Base-by-base conservation (phyloP, 305 asterid genomes). In the Solanum chacoense region DNA sequence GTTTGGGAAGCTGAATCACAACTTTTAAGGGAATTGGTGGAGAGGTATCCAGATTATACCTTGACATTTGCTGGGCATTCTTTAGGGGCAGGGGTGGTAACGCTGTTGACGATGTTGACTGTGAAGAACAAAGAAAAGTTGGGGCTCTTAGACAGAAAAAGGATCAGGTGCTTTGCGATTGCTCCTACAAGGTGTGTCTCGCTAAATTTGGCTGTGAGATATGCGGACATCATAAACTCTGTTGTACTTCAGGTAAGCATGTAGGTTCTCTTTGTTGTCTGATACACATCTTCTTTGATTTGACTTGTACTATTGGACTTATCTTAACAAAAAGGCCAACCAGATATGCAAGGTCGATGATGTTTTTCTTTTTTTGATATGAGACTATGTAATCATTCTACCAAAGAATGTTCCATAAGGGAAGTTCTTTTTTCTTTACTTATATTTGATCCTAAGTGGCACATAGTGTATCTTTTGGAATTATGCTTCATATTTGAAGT, bases 161-260 rank as follows among this genome's bases (percentile, higher is more conserved):
- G 97, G 94, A 94, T 98, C 86, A 93, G 97, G 90, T 95, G 99
- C 92, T 98, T 91, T 88, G 99, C 99, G 20, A 92, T 98, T 90
- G 99, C 99, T 65, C 99, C 99, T 80, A 93, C 98, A 4, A 93
- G 99, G 94, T 98, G 99, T 91, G 95, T 98, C 88, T 98, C 99
- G 0, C 90, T 98, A 40, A 98, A 98, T 92, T 91, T 98, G 95
- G 99, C 99, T 0, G 98, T 98, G 78, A 91, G 98, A 94, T 96
- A 98, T 87, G 99, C 98, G 4, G 99, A 96, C 74, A 94, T 98
- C 90, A 98, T 96, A 84, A 98, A 95, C 92, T 95, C 99, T 11
- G 92, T 98, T 80, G 99, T 95, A 85, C 92, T 98, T 83, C 99
- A 98, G 99, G 99, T 97, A 93, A 90, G 45, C 74, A 22, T 22